phyloP scores from a whole-genome alignment of 331 rosid genomes.

The Ulmus americana region DNA sequence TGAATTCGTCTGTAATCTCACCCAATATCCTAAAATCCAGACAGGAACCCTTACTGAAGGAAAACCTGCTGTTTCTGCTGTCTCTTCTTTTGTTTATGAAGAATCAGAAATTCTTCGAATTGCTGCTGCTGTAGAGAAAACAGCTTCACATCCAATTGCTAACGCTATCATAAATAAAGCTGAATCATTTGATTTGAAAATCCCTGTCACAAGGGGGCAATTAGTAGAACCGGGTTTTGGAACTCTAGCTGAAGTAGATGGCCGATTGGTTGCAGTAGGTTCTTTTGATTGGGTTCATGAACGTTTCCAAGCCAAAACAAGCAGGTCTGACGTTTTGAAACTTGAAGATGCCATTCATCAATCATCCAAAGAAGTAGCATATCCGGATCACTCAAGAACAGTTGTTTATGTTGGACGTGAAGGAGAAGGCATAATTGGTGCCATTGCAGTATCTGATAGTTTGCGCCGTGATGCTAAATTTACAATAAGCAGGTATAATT shows the following conservation, averaged over 20 bases:
- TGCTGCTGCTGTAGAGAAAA: conserved; percentile 96
- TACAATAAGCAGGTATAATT: conserved; percentile 53
- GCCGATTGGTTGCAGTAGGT: conserved; percentile 79
- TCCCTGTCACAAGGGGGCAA: conserved; percentile 72
- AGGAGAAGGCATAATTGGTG: conserved; percentile 87
- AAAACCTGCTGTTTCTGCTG: conserved; percentile 74
- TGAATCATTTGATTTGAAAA: conserved; percentile 59
- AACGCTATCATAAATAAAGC: conserved; percentile 75
- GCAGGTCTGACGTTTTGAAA: conserved; percentile 41
- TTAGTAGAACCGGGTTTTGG: conserved; percentile 91
- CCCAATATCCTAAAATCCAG: conserved; percentile 45
- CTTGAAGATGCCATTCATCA: conserved; percentile 48
- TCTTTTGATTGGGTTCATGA: conserved; percentile 66
- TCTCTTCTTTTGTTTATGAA: conserved; percentile 52
- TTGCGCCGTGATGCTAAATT: conserved; percentile 76
- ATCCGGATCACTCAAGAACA: conserved; percentile 64
- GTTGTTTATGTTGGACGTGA: conserved; percentile 89
- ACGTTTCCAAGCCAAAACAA: conserved; percentile 50
- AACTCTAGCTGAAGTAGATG: conserved; percentile 78
- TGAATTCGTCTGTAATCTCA: conserved; percentile 20
- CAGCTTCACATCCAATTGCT: conserved; percentile 97
- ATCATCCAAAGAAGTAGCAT: conserved; percentile 39
- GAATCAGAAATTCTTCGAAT: conserved; percentile 72
- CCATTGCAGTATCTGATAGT: conserved; percentile 76
- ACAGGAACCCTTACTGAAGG: conserved; percentile 97